Percentiles rank a stretch among this genome's conserved stretches.
Conservation (phyloP, 2,329 filamentous ascomycete genomes). For the Trematosphaeria pertusa region DNA sequence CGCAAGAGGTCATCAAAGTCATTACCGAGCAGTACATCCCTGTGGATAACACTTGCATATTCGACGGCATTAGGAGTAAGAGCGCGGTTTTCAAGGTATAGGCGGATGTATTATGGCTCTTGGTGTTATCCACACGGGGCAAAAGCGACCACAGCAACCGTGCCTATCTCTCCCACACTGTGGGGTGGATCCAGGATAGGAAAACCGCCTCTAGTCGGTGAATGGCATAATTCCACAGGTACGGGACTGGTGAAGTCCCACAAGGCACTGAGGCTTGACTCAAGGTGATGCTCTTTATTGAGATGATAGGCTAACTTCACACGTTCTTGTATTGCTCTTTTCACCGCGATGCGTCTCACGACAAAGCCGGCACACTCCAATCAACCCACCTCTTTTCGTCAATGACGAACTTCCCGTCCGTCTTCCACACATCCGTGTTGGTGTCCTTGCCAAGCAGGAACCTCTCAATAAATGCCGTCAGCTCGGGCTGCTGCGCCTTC, state of each 20-base stretch:
- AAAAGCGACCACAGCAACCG: too few relatives aligned
- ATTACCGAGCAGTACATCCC: constrained; percentile 74
- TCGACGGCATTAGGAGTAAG: constrained; percentile 66
- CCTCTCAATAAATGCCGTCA: constrained; percentile 59
- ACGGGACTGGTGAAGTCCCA: too few relatives aligned
- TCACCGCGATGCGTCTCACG: constrained; percentile 2
- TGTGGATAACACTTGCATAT: constrained; percentile 68
- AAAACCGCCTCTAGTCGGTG: too few relatives aligned
- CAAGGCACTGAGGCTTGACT: too few relatives aligned
- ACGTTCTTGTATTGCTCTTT: too few relatives aligned
- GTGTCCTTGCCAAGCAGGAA: constrained; percentile 41
- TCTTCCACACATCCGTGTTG: constrained; percentile 19
- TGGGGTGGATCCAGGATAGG: too few relatives aligned
- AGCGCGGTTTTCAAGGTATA: constrained; percentile 59
- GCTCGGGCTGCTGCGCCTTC: constrained; percentile 31
- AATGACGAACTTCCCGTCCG: constrained; percentile 10
- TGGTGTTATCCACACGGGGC: too few relatives aligned
- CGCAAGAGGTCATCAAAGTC: constrained; percentile 95
- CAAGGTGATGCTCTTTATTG: too few relatives aligned
- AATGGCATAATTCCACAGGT: too few relatives aligned
- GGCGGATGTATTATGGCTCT: too few relatives aligned
- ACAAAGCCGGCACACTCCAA: constrained; percentile 8
- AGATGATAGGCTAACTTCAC: too few relatives aligned
- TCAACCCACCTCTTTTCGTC: constrained; percentile 16
- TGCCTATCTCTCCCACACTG: too few relatives aligned